These are phyloP conservation scores for Pseudogymnoascus sp. DNA, from an alignment of 2,329 filamentous ascomycete species.

Conservation along the genomic window DNA sequence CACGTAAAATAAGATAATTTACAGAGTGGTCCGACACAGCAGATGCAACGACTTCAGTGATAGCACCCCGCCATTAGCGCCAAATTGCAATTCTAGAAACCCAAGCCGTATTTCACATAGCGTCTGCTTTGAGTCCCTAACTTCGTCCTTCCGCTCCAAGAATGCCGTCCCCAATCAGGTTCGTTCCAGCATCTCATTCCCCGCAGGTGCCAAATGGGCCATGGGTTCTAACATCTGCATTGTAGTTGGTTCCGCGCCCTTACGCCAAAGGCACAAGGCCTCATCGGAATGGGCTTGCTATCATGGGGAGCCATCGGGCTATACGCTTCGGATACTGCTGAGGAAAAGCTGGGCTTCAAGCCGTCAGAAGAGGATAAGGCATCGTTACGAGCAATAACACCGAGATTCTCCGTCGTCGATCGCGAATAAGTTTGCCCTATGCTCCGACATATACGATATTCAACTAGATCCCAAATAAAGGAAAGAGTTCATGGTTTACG, in stretches of 20 bases:
- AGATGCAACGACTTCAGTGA: background rate
- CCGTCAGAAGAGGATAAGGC: slow-evolving; percentile 67
- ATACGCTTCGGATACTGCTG: slow-evolving; percentile 63
- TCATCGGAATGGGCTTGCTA: slow-evolving; percentile 66
- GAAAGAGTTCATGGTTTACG: background rate
- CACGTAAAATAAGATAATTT: slow-evolving; percentile 4
- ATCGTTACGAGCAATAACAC: slow-evolving; percentile 51
- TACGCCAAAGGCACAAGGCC: slow-evolving; percentile 57
- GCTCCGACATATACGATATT: background rate
- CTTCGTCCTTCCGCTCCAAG: background rate
- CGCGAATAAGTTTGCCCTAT: slow-evolving; percentile 24
- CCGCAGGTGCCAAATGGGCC: background rate
- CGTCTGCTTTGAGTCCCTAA: background rate
- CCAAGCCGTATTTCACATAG: background rate
- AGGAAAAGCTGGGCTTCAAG: slow-evolving; percentile 63
- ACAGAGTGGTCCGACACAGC: background rate
- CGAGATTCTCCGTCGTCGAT: slow-evolving; percentile 55
- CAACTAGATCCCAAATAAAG: background rate
- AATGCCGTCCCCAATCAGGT: slow-evolving; percentile 8
- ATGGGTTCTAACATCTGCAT: background rate
- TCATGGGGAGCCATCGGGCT: slow-evolving; percentile 68
- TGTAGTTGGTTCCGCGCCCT: slow-evolving; percentile 62
- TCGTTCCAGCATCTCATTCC: background rate
- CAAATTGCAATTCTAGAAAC: background rate
- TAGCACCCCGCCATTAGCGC: slow-evolving; percentile 1